phyloP scores from a whole-genome alignment of 495 filamentous ascomycete species.

The Penicillium manginii region DNA sequence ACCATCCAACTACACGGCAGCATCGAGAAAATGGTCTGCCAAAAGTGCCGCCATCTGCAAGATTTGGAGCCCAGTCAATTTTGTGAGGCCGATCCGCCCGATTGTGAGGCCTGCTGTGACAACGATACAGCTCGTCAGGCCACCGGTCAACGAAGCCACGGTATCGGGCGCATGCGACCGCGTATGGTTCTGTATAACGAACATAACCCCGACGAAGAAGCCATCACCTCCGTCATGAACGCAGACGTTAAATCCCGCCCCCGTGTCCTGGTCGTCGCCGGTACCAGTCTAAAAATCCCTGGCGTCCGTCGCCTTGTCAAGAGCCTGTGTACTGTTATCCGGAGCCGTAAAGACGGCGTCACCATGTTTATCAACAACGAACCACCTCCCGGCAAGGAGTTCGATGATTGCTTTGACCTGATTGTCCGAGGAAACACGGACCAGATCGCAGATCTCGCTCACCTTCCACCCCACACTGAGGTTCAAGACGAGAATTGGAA shows the following conservation, averaged over 20 bases:
- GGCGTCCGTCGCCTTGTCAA: slow-evolving; percentile 86
- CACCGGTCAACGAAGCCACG: slow-evolving; percentile 91
- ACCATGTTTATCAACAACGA: slow-evolving; percentile 95
- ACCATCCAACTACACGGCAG: slow-evolving; percentile 95
- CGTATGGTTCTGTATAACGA: slow-evolving; percentile 98
- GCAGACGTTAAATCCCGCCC: slow-evolving; percentile 83
- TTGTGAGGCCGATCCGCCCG: slow-evolving; percentile 80
- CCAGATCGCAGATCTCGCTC: slow-evolving; percentile 75
- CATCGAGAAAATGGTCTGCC: slow-evolving; percentile 93
- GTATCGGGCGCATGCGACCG: slow-evolving; percentile 86
- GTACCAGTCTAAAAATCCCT: slow-evolving; percentile 92
- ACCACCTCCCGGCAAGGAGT: slow-evolving; percentile 77
- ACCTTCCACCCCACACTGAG: slow-evolving; percentile 53
- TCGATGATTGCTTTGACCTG: slow-evolving; percentile 90
- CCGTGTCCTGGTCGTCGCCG: slow-evolving; percentile 91
- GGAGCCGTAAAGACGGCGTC: slow-evolving; percentile 81
- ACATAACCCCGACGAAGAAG: slow-evolving; percentile 92
- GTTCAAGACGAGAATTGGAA: slow-evolving; percentile 67
- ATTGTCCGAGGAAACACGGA: slow-evolving; percentile 87
- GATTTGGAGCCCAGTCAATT: slow-evolving; percentile 81
- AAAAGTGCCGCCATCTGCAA: slow-evolving; percentile 80
- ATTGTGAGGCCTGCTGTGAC: slow-evolving; percentile 73
- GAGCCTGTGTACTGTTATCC: slow-evolving; percentile 83
- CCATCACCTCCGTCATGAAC: slow-evolving; percentile 86
- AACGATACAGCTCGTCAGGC: slow-evolving; percentile 75